Percentiles rank a stretch among this genome's conserved stretches.
Conservation (phyloP, 2,329 filamentous ascomycete species). For the Periglandula ipomoeae region DNA sequence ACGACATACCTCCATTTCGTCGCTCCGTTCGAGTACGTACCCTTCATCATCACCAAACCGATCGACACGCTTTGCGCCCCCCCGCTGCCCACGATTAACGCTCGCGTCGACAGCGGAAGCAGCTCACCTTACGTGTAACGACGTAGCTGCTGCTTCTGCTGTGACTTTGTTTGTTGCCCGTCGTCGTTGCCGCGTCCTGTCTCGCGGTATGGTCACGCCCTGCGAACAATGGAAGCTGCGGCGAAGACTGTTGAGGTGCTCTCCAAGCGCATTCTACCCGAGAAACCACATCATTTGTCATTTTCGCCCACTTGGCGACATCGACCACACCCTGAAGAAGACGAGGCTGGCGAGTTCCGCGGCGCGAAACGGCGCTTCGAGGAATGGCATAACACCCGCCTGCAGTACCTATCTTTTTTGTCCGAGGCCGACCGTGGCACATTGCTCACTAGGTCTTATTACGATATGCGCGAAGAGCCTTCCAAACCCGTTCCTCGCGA, state of each 20-base stretch:
- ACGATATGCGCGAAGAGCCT: conserved; percentile 46
- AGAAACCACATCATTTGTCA: conserved; percentile 44
- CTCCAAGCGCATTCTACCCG: conserved; percentile 42
- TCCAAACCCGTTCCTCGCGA: conserved; percentile 29
- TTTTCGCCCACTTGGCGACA: conserved; percentile 39
- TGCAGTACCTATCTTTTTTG: conserved; percentile 50
- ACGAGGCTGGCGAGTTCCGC: conserved; percentile 13
- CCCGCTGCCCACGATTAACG: neutral
- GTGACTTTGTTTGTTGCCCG: neutral
- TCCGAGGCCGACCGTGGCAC: conserved; percentile 50
- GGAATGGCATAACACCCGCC: conserved; percentile 38
- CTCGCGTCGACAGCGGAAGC: neutral
- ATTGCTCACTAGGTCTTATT: conserved; percentile 46
- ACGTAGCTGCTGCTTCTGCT: conserved; percentile 1
- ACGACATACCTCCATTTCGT: neutral
- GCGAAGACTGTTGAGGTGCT: conserved; percentile 46
- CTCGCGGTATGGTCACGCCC: conserved; percentile 27
- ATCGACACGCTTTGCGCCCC: neutral
- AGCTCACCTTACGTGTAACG: neutral
- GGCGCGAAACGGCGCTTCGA: conserved; percentile 26
- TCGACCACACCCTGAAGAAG: conserved; percentile 31
- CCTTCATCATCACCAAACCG: neutral
- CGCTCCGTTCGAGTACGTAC: conserved; percentile 3
- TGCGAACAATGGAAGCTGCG: conserved; percentile 48
- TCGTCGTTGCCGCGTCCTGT: conserved; percentile 11